phyloP scores from a whole-genome alignment of 345 rosid species.

The Lagerstroemia speciosa region DNA sequence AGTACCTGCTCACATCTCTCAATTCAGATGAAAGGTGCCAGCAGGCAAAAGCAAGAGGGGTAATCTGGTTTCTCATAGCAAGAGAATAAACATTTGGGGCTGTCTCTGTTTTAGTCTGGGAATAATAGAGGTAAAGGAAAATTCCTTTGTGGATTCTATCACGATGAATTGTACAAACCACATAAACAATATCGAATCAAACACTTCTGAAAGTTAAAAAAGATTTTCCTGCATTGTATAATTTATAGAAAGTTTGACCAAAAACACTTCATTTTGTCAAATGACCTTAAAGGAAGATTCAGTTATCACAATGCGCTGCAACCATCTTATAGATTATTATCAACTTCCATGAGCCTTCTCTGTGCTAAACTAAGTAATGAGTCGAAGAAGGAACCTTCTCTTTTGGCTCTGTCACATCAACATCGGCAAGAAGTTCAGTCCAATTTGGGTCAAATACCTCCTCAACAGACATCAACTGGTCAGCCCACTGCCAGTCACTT shows the following conservation, averaged over 20 bases:
- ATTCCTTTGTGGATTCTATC: background rate
- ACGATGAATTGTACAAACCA: background rate
- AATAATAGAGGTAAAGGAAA: no score
- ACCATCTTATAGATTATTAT: background rate
- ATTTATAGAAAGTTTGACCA: background rate
- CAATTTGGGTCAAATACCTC: conserved; percentile 37
- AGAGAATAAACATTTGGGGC: background rate
- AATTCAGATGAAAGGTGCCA: conserved; percentile 24
- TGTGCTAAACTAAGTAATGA: no score
- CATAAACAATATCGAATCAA: background rate
- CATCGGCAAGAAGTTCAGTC: conserved; percentile 52
- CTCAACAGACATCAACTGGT: conserved; percentile 60
- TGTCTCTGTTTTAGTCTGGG: background rate
- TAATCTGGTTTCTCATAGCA: background rate
- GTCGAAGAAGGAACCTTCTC: conserved; percentile 38
- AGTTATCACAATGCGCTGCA: no score
- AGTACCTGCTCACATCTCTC: conserved; percentile 35
- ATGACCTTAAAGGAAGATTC: no score
- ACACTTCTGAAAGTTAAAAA: background rate
- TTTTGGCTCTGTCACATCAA: conserved; percentile 27
- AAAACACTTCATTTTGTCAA: background rate
- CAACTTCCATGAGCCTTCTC: background rate
- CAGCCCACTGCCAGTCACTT: conserved; percentile 70
- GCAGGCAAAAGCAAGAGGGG: conserved; percentile 3
- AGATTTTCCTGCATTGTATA: background rate